These are phyloP conservation scores for Lactifluus pinguis DNA, from an alignment of 768 basidiomycete species.

Conservation along the genomic window DNA sequence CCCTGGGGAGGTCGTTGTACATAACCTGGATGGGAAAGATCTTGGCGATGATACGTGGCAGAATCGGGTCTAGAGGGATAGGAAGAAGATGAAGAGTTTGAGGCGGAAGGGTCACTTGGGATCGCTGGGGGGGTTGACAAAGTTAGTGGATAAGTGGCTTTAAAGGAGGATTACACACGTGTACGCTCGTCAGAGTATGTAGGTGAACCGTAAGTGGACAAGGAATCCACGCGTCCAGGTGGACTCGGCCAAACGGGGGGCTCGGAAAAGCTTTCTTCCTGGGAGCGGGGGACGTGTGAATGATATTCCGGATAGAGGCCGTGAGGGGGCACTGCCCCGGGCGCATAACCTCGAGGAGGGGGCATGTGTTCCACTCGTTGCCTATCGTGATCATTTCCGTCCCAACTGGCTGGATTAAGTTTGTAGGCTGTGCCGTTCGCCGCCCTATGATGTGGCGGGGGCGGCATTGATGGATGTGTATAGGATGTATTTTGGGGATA, in stretches of 20 bases:
- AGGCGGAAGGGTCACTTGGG: constrained; percentile 6
- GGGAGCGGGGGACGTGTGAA: constrained; percentile 13
- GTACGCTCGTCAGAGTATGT: constrained; percentile 51
- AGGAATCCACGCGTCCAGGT: constrained; percentile 27
- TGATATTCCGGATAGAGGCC: constrained; percentile 23
- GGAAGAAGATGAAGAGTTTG: constrained; percentile 2
- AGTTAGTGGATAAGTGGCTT: constrained; percentile 7
- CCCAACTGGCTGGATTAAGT: constrained; percentile 59
- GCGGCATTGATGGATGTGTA: constrained; percentile 18
- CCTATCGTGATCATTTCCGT: constrained; percentile 30
- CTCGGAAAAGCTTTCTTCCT: constrained; percentile 22
- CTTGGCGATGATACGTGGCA: constrained; percentile 10
- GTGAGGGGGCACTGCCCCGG: constrained; percentile 10
- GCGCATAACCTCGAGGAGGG: constrained; percentile 10
- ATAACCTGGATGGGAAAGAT: not conserved
- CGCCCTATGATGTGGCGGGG: constrained; percentile 7
- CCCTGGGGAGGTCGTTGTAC: constrained; percentile 1
- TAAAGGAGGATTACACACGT: constrained; percentile 30
- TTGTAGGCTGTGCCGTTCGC: constrained; percentile 32
- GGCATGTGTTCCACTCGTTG: constrained; percentile 13
- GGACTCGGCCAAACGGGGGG: constrained; percentile 26
- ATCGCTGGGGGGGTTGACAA: constrained; percentile 12
- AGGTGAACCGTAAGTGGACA: constrained; percentile 33
- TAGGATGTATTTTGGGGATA: constrained; percentile 12
- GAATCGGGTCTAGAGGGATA: constrained; percentile 15